phyloP scores from a whole-genome alignment of 345 rosid species.

The thale cress (Arabidopsis thaliana) region TAIR10.1 NC_003070.9:17984001-17984500 shows the following conservation, averaged over 20 bases:
- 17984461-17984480: constrained; percentile 58
- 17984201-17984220: constrained; percentile 77
- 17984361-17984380: background rate
- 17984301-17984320: constrained; percentile 70
- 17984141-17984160: constrained; percentile 85
- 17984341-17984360: background rate
- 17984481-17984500: constrained; percentile 70
- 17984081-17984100: background rate
- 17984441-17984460: constrained; percentile 84
- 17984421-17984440: constrained; percentile 75
- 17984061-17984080: background rate
- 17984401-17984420: constrained; percentile 82
- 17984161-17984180: constrained; percentile 73
- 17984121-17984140: background rate
- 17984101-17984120: constrained; percentile 36
- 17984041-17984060: background rate
- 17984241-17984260: constrained; percentile 65
- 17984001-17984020: background rate
- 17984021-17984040: background rate
- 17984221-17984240: constrained; percentile 62
- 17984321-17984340: background rate
- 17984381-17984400: constrained; percentile 52
- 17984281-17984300: constrained; percentile 72
- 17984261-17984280: constrained; percentile 54
- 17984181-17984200: constrained; percentile 75